phyloP scores from a whole-genome alignment of 129 eudicot genomes.

The Saposhnikovia divaricata region DNA sequence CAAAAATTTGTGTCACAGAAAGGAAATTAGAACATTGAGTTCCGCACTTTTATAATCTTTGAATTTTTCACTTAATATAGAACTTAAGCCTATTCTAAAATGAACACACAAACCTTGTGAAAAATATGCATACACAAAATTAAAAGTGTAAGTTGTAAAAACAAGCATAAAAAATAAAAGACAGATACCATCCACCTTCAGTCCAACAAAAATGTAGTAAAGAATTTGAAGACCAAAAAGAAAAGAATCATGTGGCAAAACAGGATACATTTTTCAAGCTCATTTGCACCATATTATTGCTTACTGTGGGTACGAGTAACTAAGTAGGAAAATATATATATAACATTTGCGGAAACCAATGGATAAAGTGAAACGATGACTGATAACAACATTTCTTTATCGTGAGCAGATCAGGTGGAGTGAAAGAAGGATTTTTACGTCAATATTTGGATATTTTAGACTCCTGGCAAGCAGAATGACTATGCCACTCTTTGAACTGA shows the following conservation, averaged over 20 bases:
- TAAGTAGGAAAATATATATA: too few relatives aligned
- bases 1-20: background rate
- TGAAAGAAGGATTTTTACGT: background rate
- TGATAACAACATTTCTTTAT: background rate
- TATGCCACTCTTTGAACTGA: background rate
- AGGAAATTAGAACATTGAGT: background rate
- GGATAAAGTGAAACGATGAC: background rate
- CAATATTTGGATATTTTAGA: background rate
- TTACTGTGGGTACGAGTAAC: too few relatives aligned
- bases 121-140: background rate
- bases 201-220: too few relatives aligned
- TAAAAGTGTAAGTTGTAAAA: background rate
- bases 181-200: too few relatives aligned
- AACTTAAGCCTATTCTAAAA: background rate
- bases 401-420: background rate
- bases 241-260: too few relatives aligned
- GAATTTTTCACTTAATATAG: background rate
- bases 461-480: background rate
- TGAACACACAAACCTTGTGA: background rate
- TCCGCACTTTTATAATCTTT: background rate
- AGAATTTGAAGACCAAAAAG: too few relatives aligned
- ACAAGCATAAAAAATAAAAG: too few relatives aligned
- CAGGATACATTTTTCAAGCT: too few relatives aligned
- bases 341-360: background rate
- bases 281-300: too few relatives aligned